Evolutionary conservation across 805 yeast genomes (phyloP).

Genomic region (Nakazawaea populi): DNA sequence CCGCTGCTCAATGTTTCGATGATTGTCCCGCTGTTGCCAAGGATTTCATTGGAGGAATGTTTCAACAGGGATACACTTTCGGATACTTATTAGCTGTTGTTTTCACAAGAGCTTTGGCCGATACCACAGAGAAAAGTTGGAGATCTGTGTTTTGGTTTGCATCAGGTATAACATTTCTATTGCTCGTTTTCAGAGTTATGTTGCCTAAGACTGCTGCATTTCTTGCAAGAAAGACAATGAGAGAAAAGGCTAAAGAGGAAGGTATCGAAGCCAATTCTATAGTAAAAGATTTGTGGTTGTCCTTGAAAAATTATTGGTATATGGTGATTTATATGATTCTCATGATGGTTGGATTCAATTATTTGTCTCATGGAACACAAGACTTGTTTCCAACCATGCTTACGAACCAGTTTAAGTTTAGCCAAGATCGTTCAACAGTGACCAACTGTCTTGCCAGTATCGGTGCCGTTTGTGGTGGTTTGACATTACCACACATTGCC

Average conservation of each 20-base stretch:
- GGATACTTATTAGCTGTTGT: constrained; percentile 63
- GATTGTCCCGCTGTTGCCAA: constrained; percentile 47
- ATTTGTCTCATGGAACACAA: constrained; percentile 59
- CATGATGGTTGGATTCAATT: constrained; percentile 59
- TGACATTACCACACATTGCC: constrained; percentile 47
- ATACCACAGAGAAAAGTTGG: constrained; percentile 49
- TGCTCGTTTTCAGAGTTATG: constrained; percentile 33
- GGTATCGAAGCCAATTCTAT: constrained; percentile 26
- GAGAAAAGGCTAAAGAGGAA: constrained; percentile 23
- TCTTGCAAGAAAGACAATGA: constrained; percentile 32
- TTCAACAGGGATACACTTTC: constrained; percentile 78
- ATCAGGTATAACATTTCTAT: constrained; percentile 46
- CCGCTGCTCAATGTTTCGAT: constrained; percentile 49
- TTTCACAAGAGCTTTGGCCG: constrained; percentile 58
- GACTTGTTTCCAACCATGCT: constrained; percentile 56
- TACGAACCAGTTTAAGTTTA: constrained; percentile 36
- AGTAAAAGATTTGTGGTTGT: constrained; percentile 22
- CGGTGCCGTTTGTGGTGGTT: constrained; percentile 55
- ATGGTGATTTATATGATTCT: constrained; percentile 49
- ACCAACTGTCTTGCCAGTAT: constrained; percentile 52
- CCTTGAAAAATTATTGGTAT: constrained; percentile 45
- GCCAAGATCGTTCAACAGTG: constrained; percentile 41
- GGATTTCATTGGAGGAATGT: constrained; percentile 58
- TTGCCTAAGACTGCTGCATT: constrained; percentile 52
- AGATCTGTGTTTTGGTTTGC: constrained; percentile 65